Conservation (phyloP, 179 eudicot species). For the Sideroxylon spinosum region DNA sequence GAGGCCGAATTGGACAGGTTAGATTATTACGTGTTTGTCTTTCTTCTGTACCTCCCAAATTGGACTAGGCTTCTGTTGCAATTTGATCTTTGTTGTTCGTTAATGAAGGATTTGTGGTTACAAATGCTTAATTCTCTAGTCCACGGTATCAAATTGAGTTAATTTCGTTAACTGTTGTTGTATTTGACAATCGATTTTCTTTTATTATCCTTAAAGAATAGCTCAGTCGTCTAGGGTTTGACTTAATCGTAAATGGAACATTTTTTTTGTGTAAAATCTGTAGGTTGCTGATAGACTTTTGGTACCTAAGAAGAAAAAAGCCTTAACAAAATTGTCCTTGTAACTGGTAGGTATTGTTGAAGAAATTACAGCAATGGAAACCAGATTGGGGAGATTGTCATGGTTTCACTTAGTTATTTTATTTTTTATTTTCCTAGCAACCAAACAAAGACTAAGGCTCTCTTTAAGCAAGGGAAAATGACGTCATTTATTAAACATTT, state of each 20-base stretch:
- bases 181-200: not conserved
- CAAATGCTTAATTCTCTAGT: not conserved
- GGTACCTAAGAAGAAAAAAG: not conserved
- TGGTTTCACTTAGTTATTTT: not conserved
- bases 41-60: not conserved
- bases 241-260: not conserved
- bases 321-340: not conserved
- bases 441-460: not conserved
- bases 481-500: not conserved
- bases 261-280: not conserved
- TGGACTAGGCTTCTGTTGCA: no score
- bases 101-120: not conserved
- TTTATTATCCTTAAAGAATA: not conserved
- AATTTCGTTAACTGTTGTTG: not conserved
- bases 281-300: not conserved
- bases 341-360: not conserved
- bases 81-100: no score
- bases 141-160: not conserved
- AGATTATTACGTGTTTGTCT: constrained; percentile 3
- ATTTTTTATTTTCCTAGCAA: not conserved
- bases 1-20: constrained; percentile 50
- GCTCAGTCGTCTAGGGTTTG: not conserved
- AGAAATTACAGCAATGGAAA: not conserved
- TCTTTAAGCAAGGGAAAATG: not conserved
- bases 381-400: not conserved